These are phyloP conservation scores for Sporisorium scitamineum DNA, from an alignment of 1,284 basidiomycete genomes.

Conservation along the genomic window DNA sequence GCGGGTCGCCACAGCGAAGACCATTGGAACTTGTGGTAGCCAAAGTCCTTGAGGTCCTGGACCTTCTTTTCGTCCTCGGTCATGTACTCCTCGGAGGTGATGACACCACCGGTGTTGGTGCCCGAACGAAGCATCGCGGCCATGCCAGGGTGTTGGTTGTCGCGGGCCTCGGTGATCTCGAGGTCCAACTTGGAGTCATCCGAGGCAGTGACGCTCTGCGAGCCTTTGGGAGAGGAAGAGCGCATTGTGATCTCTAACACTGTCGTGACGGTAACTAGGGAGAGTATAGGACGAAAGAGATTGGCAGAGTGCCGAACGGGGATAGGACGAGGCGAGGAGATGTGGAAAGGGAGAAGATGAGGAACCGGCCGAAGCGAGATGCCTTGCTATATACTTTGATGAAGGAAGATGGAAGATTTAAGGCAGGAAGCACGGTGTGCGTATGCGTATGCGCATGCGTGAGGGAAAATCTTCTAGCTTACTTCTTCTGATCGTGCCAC, in stretches of 20 bases:
- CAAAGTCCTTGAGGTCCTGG: slow-evolving; percentile 37
- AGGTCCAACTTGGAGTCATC: slow-evolving; percentile 37
- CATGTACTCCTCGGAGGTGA: slow-evolving; percentile 57
- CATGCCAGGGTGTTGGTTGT: slow-evolving; percentile 39
- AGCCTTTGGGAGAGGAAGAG: slow-evolving; percentile 10
- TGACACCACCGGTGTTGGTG: slow-evolving; percentile 47
- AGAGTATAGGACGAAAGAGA: not conserved
- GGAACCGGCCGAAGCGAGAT: not conserved
- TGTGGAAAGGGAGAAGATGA: not conserved
- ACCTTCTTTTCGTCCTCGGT: slow-evolving; percentile 50
- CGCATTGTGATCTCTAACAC: slow-evolving; percentile 9
- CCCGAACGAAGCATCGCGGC: slow-evolving; percentile 38
- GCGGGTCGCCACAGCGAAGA: slow-evolving; percentile 65
- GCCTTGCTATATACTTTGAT: slow-evolving; percentile 3
- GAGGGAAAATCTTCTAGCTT: not conserved
- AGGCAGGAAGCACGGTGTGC: not conserved
- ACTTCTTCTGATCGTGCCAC: not conserved
- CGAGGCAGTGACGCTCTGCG: slow-evolving; percentile 12
- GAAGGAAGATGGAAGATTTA: not conserved
- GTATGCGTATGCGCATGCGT: not conserved
- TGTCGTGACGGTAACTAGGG: slow-evolving; percentile 5
- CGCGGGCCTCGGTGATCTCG: slow-evolving; percentile 41
- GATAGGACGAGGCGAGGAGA: slow-evolving; percentile 1
- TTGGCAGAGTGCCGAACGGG: not conserved
- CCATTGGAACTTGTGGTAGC: slow-evolving; percentile 59